Percentiles rank a stretch among this genome's conserved stretches.
Evolutionary conservation across 192 early-diverging fungal genomes (phyloP).

Genomic region (Spinellus fusiger): DNA sequence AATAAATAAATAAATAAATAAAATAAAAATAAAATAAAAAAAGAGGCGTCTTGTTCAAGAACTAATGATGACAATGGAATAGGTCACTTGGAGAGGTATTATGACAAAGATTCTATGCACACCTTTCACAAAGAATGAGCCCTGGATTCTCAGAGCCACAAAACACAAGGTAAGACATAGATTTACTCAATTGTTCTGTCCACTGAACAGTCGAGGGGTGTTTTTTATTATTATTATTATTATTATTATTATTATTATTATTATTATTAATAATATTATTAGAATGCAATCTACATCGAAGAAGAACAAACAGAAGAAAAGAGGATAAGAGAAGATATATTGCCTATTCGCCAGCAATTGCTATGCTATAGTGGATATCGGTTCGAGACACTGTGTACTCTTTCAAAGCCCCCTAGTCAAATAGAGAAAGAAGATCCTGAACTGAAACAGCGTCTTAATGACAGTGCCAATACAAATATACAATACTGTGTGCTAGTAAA

Average conservation of each 20-base stretch:
- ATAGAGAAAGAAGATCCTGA: conserved; percentile 34
- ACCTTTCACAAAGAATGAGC: conserved; percentile 69
- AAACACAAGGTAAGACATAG: conserved; percentile 44
- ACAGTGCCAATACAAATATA: conserved; percentile 69
- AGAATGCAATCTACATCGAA: conserved; percentile 64
- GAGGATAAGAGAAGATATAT: conserved; percentile 28
- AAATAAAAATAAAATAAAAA: not conserved
- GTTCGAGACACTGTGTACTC: conserved; percentile 76
- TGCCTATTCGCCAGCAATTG: conserved; percentile 49
- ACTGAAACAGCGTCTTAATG: conserved; percentile 33
- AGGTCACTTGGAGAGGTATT: conserved; percentile 82
- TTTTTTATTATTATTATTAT: no score
- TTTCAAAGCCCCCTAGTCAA: conserved; percentile 49
- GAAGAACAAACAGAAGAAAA: conserved; percentile 53
- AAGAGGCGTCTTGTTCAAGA: not conserved
- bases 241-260: no score
- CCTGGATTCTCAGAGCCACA: conserved; percentile 80
- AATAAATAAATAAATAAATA: not conserved
- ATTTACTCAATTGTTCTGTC: not conserved
- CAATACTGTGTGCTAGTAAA: conserved; percentile 89
- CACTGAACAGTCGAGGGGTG: not conserved
- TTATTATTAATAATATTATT: not conserved
- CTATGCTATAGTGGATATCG: conserved; percentile 88
- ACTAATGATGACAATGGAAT: no score
- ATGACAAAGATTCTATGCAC: conserved; percentile 81